Evolutionary conservation across 352 stramenopile species (phyloP).

Genomic region (Pythium biforme): DNA sequence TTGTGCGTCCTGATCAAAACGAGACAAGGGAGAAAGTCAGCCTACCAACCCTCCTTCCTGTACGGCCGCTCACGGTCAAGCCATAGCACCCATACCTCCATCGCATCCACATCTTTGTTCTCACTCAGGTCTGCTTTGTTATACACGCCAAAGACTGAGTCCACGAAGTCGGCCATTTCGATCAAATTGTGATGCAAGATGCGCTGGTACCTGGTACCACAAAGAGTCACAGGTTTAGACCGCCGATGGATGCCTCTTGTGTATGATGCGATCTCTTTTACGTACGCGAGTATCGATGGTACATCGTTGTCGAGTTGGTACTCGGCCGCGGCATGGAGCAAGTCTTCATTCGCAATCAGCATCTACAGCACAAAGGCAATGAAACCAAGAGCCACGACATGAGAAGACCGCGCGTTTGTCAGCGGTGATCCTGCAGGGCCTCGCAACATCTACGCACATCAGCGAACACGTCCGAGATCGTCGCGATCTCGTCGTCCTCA

Average conservation of each 20-base stretch:
- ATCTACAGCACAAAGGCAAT: constrained; percentile 39
- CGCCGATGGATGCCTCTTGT: no score
- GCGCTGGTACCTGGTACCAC: constrained; percentile 53
- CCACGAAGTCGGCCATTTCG: constrained; percentile 81
- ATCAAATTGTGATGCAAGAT: constrained; percentile 73
- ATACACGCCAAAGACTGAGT: constrained; percentile 78
- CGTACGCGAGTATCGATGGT: constrained; percentile 53
- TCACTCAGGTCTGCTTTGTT: constrained; percentile 24
- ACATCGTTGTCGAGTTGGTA: constrained; percentile 58
- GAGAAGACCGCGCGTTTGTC: background rate
- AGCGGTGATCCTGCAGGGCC: background rate
- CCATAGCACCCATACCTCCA: background rate
- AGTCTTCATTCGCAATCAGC: constrained; percentile 72
- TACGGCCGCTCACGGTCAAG: background rate
- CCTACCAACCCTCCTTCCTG: background rate
- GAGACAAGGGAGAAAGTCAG: background rate
- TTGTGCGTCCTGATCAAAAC: background rate
- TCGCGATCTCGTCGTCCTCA: constrained; percentile 41
- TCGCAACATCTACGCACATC: constrained; percentile 34
- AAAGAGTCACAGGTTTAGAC: background rate
- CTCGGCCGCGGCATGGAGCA: constrained; percentile 56
- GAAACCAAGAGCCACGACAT: background rate
- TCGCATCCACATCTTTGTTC: background rate
- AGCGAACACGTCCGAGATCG: constrained; percentile 65
- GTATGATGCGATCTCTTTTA: background rate